These are phyloP conservation scores for Citrus maxima DNA, from an alignment of 345 rosid genomes.

Conservation along the genomic window DNA sequence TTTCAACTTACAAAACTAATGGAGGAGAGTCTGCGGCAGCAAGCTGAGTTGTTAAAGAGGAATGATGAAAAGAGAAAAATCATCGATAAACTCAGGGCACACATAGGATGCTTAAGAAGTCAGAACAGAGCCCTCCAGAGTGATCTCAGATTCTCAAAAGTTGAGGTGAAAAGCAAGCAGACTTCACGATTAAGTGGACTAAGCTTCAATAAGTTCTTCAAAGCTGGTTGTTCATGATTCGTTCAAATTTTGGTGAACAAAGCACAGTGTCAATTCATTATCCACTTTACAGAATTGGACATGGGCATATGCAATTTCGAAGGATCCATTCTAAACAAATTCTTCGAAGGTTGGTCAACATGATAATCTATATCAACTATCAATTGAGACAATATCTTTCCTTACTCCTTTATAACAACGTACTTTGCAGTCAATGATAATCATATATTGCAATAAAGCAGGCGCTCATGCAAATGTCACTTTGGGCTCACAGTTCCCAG, in stretches of 20 bases:
- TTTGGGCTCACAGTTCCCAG: not conserved
- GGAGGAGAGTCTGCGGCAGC: conserved; percentile 44
- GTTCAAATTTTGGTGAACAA: not conserved
- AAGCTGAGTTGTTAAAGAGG: conserved; percentile 43
- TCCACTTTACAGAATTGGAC: not conserved
- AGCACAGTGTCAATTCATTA: not conserved
- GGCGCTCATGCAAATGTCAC: not conserved
- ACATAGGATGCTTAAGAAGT: conserved; percentile 31
- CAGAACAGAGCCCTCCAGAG: conserved; percentile 37
- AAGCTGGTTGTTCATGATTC: conserved; percentile 23
- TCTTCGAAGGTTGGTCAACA: not conserved
- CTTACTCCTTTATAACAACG: not conserved
- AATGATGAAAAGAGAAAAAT: conserved; percentile 43
- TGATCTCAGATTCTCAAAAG: conserved; percentile 16
- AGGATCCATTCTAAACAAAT: not conserved
- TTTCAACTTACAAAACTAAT: conserved; percentile 35
- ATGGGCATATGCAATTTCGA: not conserved
- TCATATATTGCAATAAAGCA: not conserved
- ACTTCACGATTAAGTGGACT: conserved; percentile 21
- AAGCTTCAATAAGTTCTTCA: conserved; percentile 26
- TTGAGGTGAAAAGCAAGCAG: conserved; percentile 19
- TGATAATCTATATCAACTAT: no score
- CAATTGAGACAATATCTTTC: not conserved
- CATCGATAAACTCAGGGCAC: conserved; percentile 28
- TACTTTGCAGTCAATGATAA: not conserved